Evolutionary conservation across 2,329 filamentous ascomycete species (phyloP).

Genomic region (Pseudogymnoascus sp.): DNA sequence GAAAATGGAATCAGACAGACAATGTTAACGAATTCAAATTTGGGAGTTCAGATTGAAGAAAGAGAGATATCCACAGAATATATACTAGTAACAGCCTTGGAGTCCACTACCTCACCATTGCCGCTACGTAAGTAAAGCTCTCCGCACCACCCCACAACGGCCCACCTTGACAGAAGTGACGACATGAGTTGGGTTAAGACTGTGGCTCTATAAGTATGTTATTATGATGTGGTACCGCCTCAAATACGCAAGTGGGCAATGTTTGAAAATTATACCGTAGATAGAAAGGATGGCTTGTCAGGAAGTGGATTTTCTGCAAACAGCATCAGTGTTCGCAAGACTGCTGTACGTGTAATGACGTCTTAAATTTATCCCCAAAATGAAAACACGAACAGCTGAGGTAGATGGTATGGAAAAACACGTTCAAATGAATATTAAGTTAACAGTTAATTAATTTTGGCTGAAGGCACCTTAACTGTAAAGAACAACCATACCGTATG

Average conservation of each 20-base stretch:
- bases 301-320: not conserved
- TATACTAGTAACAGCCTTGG: not conserved
- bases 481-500: not conserved
- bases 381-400: not conserved
- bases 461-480: not conserved
- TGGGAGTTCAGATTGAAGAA: not conserved
- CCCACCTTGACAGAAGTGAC: constrained; percentile 6
- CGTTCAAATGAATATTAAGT: not conserved
- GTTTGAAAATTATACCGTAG: not conserved
- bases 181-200: not conserved
- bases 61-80: not conserved
- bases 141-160: not conserved
- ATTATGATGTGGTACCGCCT: not conserved
- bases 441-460: not conserved
- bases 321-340: no score
- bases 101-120: not conserved
- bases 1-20: not conserved
- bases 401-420: not conserved
- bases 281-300: not conserved
- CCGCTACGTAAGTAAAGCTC: not conserved
- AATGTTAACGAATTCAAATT: not conserved
- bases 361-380: not conserved
- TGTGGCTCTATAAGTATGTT: not conserved
- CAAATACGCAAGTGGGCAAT: no score
- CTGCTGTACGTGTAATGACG: not conserved